Conservation (phyloP, 78 protist species). For the Blattamonas nauphoetae region DNA sequence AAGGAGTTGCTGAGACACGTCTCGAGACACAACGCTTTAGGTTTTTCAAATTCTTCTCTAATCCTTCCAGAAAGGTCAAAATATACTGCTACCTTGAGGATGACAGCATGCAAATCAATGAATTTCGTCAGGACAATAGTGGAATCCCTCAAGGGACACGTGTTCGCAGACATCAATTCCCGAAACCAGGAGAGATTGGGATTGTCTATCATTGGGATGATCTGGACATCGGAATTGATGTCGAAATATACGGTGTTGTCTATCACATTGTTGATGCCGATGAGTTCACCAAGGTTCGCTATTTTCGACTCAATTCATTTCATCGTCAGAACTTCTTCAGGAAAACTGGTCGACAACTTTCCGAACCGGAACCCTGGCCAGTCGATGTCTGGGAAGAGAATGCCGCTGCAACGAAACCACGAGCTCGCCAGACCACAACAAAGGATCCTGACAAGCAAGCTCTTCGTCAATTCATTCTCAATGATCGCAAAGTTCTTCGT, state of each 20-base stretch:
- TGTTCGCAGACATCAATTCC: conserved; percentile 28
- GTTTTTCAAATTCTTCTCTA: not conserved
- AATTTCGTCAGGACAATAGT: conserved; percentile 22
- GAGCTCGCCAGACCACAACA: not conserved
- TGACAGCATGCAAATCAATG: conserved; percentile 35
- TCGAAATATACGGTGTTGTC: conserved; percentile 26
- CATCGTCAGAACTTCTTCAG: not conserved
- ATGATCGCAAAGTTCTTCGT: conserved; percentile 56
- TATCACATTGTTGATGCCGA: conserved; percentile 33
- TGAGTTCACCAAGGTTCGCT: conserved; percentile 26
- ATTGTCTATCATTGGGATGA: conserved; percentile 1
- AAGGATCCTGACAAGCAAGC: not conserved
- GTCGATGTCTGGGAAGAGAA: not conserved
- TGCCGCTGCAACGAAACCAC: not conserved
- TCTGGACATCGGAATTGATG: conserved; percentile 34
- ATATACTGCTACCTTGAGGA: conserved; percentile 41
- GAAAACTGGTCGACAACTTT: not conserved
- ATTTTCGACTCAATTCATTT: not conserved
- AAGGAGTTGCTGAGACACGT: conserved; percentile 11
- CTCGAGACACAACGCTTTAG: conserved; percentile 1
- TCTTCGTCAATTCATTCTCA: conserved; percentile 24
- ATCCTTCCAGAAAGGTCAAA: not conserved
- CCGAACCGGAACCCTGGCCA: not conserved
- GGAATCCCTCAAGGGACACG: conserved; percentile 49
- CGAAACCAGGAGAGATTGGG: conserved; percentile 1